Base-by-base conservation (phyloP, 192 early-diverging fungal species). In the Backusella morwellensis region DNA sequence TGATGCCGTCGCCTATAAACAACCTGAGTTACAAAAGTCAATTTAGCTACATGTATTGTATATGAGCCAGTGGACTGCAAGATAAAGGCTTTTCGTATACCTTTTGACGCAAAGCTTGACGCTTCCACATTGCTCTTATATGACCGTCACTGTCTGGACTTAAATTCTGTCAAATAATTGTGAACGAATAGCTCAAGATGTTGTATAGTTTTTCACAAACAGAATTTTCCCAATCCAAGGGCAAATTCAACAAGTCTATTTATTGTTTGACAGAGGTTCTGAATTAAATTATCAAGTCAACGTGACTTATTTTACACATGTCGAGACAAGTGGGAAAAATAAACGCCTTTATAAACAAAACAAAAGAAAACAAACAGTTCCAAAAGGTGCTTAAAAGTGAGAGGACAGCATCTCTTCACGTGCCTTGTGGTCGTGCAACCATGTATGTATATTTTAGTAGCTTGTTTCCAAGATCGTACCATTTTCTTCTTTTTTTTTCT, bases 381-480 rank as follows among this genome's bases (percentile, higher is more conserved):
- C 23, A 63, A 63, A 63, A 29, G 26, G 56, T 63, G 23, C 9
- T 63, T 11, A 9, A 29, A 63, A 29, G 23, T 63, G 8, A 12
- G 56, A 63, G 8, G 12, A 7, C 56, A 29, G 23, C 5, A 29
- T 63, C 56, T 63, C 56, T 63, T 63, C 56, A 63, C 56, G 56
- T 63, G 56, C 56, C n/a, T 63, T 63, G 56, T 63, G 56, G 23
- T 63, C 23, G 56, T 63, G 56, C 56, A 63, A 63, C 56, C 56
- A 63, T 29, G 54, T 59, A 59, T 23, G 56, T 63, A 63, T 63
- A 63, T 63, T 63, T 63, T 63, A 26, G 56, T 63, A 12, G 23
- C 14, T 26, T 14, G 23, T 63, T 23, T 69, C 36, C 35, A 36
- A n/a, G 68, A 38, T 36, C 68, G n/a, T 40, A 38, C 36, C 67